Evolutionary conservation across 2,329 filamentous ascomycete species (phyloP), one percentile per base, ranked within the genome.

Genomic region (Phoma sp.): DNA sequence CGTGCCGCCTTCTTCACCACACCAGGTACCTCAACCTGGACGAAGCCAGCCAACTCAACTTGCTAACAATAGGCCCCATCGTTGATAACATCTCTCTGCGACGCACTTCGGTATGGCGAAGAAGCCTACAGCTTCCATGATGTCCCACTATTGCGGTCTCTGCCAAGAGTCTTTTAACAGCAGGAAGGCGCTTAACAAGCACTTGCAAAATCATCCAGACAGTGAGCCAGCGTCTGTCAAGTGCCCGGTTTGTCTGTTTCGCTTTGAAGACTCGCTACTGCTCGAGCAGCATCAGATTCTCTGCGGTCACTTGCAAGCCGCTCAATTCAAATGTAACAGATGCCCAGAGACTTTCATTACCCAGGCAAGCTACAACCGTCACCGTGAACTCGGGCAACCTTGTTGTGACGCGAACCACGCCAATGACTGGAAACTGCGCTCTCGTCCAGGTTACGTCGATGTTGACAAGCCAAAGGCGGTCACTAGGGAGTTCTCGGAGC

Each of bases 231-330:
- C 43, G 3, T 15, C 32, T 9, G 20, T 49, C 20, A n/a, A 36
- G 7, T 69, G 64, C 30, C n/a, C 42, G 2, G 25, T 32, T 0
- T 71, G 68, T 40, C 17, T 26, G 3, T 39, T 14, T 7, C 23
- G 23, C 7, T 40, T 29, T 14, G 47, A 46, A 10, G 64, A 69
- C 49, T 52, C 54, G 2, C 42, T 62, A n/a, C 57, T 57, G 1
- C 60, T 72, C 0, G 67, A 70, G 28, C 25, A 49, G 0, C 69
- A 72, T 30, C 42, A 47, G 28, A 48, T 56, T 12, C 25, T 42
- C 15, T 53, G 18, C 10, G 55, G 59, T 5, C 66, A 71, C 39
- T 25, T 23, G 7, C 23, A 42, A 23, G 15, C 36, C 17, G 11
- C 17, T 1, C 17, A 21, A 30, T 25, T 43, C 39, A 20, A 38